Percentiles rank a stretch among this genome's conserved stretches.
Conservation (phyloP, 1,139 yeast species). For the Geotrichum histeridarum region DNA sequence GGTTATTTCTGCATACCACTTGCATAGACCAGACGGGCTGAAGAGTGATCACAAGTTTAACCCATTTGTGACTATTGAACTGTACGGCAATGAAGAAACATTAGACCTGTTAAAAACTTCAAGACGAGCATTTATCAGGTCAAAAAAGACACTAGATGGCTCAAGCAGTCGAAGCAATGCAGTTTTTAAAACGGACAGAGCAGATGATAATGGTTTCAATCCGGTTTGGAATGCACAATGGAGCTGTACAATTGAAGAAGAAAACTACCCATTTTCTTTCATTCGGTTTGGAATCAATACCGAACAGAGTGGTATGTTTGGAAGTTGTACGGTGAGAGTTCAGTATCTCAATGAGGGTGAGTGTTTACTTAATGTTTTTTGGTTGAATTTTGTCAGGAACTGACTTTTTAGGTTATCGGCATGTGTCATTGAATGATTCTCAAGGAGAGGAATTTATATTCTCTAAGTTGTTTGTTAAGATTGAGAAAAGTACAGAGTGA, state of each 20-base stretch:
- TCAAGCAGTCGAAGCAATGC: constrained; percentile 14
- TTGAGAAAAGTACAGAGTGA: constrained; percentile 4
- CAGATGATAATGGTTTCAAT: constrained; percentile 69
- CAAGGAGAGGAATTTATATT: constrained; percentile 80
- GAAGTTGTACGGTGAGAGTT: constrained; percentile 51
- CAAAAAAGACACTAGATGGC: constrained; percentile 18
- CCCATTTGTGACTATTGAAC: constrained; percentile 56
- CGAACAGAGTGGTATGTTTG: constrained; percentile 46
- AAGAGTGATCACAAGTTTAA: constrained; percentile 45
- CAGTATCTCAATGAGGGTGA: constrained; percentile 52
- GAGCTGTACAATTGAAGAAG: constrained; percentile 43
- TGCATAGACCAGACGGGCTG: constrained; percentile 59
- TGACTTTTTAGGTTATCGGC: constrained; percentile 53
- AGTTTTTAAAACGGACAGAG: constrained; percentile 39
- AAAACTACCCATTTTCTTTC: constrained; percentile 46
- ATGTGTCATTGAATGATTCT: constrained; percentile 65
- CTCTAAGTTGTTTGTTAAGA: constrained; percentile 64
- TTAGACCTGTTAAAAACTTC: constrained; percentile 6
- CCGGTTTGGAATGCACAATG: constrained; percentile 70
- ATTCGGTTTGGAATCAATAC: constrained; percentile 44
- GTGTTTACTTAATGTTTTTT: not conserved
- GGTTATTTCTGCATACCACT: constrained; percentile 81
- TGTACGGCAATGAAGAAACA: constrained; percentile 41
- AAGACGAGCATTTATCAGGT: constrained; percentile 12
- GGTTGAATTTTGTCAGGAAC: not conserved